Percentiles rank a stretch among this genome's conserved stretches.
These are phyloP conservation scores for Wickerhamomyces silvicola DNA, from an alignment of 805 yeast genomes.

Conservation along the genomic window DNA sequence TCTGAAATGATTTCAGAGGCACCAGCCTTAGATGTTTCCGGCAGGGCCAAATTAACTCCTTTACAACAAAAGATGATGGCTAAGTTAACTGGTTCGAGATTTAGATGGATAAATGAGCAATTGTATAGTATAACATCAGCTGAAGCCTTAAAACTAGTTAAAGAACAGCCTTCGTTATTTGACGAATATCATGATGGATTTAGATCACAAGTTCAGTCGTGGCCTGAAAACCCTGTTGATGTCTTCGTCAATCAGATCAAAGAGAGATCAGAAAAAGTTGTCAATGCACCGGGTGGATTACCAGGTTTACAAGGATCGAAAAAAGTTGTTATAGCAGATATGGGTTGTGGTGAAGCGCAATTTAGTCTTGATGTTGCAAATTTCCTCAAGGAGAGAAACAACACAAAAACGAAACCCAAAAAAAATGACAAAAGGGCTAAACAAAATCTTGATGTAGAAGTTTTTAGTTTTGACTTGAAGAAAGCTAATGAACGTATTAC, in stretches of 20 bases:
- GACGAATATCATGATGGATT: slow-evolving; percentile 96
- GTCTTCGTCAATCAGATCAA: slow-evolving; percentile 71
- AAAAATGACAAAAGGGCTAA: slow-evolving; percentile 29
- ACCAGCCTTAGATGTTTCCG: slow-evolving; percentile 15
- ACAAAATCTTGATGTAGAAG: slow-evolving; percentile 45
- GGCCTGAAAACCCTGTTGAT: slow-evolving; percentile 99
- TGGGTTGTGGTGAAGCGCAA: slow-evolving; percentile 99
- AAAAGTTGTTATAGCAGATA: slow-evolving; percentile 82
- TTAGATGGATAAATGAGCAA: slow-evolving; percentile 97
- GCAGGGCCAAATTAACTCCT: slow-evolving; percentile 60
- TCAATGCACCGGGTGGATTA: slow-evolving; percentile 93
- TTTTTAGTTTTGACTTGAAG: slow-evolving; percentile 88
- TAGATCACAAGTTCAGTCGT: slow-evolving; percentile 86
- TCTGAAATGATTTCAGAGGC: slow-evolving; percentile 3
- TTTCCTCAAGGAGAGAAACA: slow-evolving; percentile 33
- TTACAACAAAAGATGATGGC: slow-evolving; percentile 94
- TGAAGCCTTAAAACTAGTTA: slow-evolving; percentile 65
- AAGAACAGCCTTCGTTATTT: slow-evolving; percentile 79
- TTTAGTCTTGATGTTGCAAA: slow-evolving; percentile 61
- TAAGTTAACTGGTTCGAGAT: slow-evolving; percentile 88
- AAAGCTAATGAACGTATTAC: slow-evolving; percentile 86
- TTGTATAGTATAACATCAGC: slow-evolving; percentile 82
- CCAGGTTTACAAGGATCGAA: slow-evolving; percentile 55
- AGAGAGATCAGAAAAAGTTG: slow-evolving; percentile 51
- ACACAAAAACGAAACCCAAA: slow-evolving; percentile 25